Conservation (phyloP, 2,329 filamentous ascomycete genomes). For the Chalaropsis thielavioides region DNA sequence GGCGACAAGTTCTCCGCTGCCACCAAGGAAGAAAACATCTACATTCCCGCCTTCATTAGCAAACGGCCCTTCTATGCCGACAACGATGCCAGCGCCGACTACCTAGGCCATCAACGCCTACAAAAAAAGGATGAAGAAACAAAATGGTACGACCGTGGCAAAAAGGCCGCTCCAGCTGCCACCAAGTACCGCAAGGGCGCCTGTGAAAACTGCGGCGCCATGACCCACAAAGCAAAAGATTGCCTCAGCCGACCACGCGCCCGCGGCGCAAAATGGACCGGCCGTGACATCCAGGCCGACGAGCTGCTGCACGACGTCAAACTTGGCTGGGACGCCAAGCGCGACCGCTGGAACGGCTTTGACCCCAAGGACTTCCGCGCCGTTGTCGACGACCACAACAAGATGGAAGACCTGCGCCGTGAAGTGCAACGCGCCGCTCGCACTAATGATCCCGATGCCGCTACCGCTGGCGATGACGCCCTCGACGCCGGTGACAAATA, state of each 20-base stretch:
- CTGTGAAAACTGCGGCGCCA: constrained; percentile 94
- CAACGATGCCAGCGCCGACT: constrained; percentile 66
- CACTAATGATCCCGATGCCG: constrained; percentile 36
- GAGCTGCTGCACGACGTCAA: constrained; percentile 74
- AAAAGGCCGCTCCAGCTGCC: constrained; percentile 69
- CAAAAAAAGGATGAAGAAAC: constrained; percentile 43
- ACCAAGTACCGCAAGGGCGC: constrained; percentile 97
- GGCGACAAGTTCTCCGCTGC: constrained; percentile 22
- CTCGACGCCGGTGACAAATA: constrained; percentile 55
- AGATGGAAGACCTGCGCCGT: constrained; percentile 62
- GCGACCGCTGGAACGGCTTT: constrained; percentile 97
- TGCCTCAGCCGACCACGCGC: constrained; percentile 81
- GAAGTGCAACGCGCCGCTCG: constrained; percentile 37
- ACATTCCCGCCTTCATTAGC: constrained; percentile 95
- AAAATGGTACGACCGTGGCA: constrained; percentile 76
- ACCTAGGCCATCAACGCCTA: constrained; percentile 89
- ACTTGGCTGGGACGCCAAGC: constrained; percentile 90
- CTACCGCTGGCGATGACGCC: constrained; percentile 25
- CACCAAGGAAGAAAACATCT: constrained; percentile 87
- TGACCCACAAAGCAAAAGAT: constrained; percentile 92
- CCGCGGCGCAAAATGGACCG: constrained; percentile 80
- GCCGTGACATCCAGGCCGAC: constrained; percentile 85
- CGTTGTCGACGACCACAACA: constrained; percentile 80
- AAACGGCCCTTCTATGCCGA: constrained; percentile 89
- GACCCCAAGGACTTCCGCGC: constrained; percentile 71